Conservation (phyloP, 345 rosid genomes). For the Rubroshorea leprosula region DNA sequence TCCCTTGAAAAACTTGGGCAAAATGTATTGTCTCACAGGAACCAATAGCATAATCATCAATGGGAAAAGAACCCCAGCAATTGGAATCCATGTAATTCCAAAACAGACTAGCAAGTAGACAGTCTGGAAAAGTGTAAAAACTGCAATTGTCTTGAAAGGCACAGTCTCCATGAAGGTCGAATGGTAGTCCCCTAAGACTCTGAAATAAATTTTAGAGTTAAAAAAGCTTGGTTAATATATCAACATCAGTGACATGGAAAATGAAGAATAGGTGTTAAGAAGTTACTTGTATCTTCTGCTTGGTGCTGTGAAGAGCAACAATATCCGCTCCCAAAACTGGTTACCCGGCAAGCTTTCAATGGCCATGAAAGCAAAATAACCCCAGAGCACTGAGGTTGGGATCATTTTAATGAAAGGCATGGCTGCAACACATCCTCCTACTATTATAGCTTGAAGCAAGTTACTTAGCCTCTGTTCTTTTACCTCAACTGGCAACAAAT, state of each 20-base stretch:
- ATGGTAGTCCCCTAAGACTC: conserved; percentile 75
- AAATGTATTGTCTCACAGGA: conserved; percentile 74
- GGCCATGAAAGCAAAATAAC: conserved; percentile 94
- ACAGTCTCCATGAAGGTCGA: conserved; percentile 82
- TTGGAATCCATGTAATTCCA: conserved; percentile 91
- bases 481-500: conserved; percentile 80
- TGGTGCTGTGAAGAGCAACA: conserved; percentile 78
- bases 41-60: conserved; percentile 86
- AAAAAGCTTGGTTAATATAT: background rate
- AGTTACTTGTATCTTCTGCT: conserved; percentile 86
- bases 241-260: background rate
- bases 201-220: conserved; percentile 24
- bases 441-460: conserved; percentile 83
- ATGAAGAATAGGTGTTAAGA: conserved; percentile 8
- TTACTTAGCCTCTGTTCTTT: conserved; percentile 94
- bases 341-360: conserved; percentile 92
- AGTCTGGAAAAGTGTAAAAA: conserved; percentile 76
- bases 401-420: conserved; percentile 84
- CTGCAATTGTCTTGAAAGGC: conserved; percentile 71
- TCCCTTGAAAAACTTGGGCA: conserved; percentile 83
- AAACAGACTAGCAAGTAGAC: conserved; percentile 71
- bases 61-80: conserved; percentile 90
- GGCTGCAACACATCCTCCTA: conserved; percentile 76
- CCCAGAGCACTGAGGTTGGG: conserved; percentile 93
- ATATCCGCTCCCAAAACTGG: conserved; percentile 91